Evolutionary conservation across 805 yeast genomes (phyloP).

Genomic region (Komagataella populi): DNA sequence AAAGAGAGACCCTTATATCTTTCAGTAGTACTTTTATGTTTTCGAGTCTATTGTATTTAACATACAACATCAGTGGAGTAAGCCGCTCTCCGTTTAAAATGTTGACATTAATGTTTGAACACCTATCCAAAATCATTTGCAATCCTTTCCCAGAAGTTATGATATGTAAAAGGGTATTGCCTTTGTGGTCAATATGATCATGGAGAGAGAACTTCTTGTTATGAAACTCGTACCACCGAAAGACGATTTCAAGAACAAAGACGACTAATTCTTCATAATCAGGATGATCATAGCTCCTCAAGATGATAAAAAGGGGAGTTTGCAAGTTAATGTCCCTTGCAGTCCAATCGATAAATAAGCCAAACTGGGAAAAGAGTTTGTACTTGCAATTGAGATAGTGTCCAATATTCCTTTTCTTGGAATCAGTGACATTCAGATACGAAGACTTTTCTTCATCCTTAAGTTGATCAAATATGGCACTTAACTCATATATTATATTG

Average conservation of each 20-base stretch:
- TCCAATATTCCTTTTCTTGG: slow-evolving; percentile 46
- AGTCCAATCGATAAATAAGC: slow-evolving; percentile 56
- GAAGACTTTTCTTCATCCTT: slow-evolving; percentile 28
- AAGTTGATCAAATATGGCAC: slow-evolving; percentile 25
- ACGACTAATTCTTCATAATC: slow-evolving; percentile 37
- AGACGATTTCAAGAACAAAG: slow-evolving; percentile 29
- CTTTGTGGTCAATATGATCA: slow-evolving; percentile 60
- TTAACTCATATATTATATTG: slow-evolving; percentile 31
- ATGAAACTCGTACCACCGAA: slow-evolving; percentile 23
- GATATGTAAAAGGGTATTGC: slow-evolving; percentile 69
- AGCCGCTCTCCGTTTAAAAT: slow-evolving; percentile 40
- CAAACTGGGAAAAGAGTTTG: slow-evolving; percentile 36
- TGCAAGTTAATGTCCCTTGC: slow-evolving; percentile 49
- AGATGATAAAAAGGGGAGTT: slow-evolving; percentile 66
- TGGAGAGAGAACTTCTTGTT: slow-evolving; percentile 25
- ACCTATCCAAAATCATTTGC: slow-evolving; percentile 21
- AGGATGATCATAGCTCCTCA: slow-evolving; percentile 70
- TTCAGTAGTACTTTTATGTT: slow-evolving; percentile 38
- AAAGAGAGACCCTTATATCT: slow-evolving; percentile 34
- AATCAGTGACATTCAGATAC: slow-evolving; percentile 41
- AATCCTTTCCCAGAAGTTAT: slow-evolving; percentile 34
- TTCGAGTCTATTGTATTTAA: slow-evolving; percentile 52
- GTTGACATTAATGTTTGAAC: slow-evolving; percentile 37
- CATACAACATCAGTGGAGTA: slow-evolving; percentile 61
- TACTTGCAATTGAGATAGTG: slow-evolving; percentile 57